A percentile compares a stretch with the other conserved stretches of the same genome.
Conservation (phyloP, 2,329 filamentous ascomycete species). For the Apiospora pterosperma region DNA sequence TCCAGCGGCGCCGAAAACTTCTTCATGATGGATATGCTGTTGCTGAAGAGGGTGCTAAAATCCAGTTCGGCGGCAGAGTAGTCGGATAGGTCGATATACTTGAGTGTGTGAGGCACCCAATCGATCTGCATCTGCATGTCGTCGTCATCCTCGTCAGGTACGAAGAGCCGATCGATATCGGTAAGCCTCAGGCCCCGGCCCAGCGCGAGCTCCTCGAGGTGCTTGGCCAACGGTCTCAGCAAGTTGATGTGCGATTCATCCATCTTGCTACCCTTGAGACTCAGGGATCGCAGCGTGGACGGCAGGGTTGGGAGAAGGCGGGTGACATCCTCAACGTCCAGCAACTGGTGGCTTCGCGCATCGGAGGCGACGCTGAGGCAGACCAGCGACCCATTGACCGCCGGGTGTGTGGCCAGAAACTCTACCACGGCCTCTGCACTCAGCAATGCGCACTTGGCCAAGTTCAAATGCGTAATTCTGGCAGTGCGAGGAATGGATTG, state of each 20-base stretch:
- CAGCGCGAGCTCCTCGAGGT: slow-evolving; percentile 73
- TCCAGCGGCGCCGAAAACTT: slow-evolving; percentile 63
- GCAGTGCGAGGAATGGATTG: slow-evolving; percentile 69
- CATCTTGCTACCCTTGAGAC: slow-evolving; percentile 72
- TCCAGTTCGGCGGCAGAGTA: slow-evolving; percentile 60
- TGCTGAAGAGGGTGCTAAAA: slow-evolving; percentile 50
- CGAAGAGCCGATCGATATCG: slow-evolving; percentile 65
- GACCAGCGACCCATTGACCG: slow-evolving; percentile 59
- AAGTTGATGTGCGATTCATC: slow-evolving; percentile 59
- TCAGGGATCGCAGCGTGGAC: slow-evolving; percentile 66
- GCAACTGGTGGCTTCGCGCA: slow-evolving; percentile 66
- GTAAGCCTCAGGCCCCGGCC: slow-evolving; percentile 63
- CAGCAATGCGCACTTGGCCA: slow-evolving; percentile 71
- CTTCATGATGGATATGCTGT: slow-evolving; percentile 53
- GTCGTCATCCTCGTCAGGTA: slow-evolving; percentile 38
- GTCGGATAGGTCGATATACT: slow-evolving; percentile 75
- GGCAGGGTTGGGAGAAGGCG: slow-evolving; percentile 65
- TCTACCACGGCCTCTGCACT: slow-evolving; percentile 64
- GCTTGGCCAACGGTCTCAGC: slow-evolving; percentile 63
- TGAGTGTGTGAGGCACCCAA: slow-evolving; percentile 59
- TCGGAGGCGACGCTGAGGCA: slow-evolving; percentile 74
- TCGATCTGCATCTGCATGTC: slow-evolving; percentile 27
- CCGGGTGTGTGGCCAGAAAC: slow-evolving; percentile 69
- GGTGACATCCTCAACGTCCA: slow-evolving; percentile 63
- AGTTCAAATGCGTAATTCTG: slow-evolving; percentile 71